These are phyloP conservation scores for Apophysomyces sp. DNA, from an alignment of 371 early-diverging fungal species.

Conservation along the genomic window DNA sequence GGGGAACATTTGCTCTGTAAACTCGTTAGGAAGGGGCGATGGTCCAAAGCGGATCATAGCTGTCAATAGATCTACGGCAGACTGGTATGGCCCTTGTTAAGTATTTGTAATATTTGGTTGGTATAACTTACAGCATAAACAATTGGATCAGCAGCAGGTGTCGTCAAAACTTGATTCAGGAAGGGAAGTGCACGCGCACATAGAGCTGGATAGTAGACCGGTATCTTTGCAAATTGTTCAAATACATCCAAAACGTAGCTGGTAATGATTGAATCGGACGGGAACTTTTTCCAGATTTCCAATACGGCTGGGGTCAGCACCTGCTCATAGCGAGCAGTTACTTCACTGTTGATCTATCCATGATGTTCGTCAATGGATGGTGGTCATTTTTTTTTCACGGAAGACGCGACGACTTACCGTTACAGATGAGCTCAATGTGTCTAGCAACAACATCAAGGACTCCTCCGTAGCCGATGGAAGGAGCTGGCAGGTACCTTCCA, in stretches of 20 bases:
- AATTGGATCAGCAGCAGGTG: constrained; percentile 42
- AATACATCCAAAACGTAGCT: constrained; percentile 79
- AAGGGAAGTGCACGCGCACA: constrained; percentile 71
- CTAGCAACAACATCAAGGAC: constrained; percentile 76
- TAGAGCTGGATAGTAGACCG: constrained; percentile 58
- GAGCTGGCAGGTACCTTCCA: constrained; percentile 68
- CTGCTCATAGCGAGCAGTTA: constrained; percentile 71
- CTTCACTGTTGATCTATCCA: constrained; percentile 61
- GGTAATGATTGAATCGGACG: constrained; percentile 64
- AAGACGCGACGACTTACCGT: constrained; percentile 43
- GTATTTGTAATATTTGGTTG: not conserved
- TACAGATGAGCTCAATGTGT: constrained; percentile 70
- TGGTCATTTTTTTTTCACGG: too few species aligned
- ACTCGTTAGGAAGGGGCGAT: constrained; percentile 74
- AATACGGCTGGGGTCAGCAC: constrained; percentile 73
- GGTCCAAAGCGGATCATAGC: constrained; percentile 63
- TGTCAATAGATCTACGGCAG: constrained; percentile 73
- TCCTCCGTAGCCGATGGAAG: constrained; percentile 73
- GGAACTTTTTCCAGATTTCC: constrained; percentile 75
- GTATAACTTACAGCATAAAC: constrained; percentile 50
- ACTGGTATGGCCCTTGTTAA: constrained; percentile 27
- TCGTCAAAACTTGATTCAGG: constrained; percentile 58
- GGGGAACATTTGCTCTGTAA: constrained; percentile 80
- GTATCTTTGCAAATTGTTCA: constrained; percentile 73
- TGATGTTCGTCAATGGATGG: not conserved